Evolutionary conservation across 345 rosid genomes (phyloP).

Genomic region (Bretschneidera sinensis): DNA sequence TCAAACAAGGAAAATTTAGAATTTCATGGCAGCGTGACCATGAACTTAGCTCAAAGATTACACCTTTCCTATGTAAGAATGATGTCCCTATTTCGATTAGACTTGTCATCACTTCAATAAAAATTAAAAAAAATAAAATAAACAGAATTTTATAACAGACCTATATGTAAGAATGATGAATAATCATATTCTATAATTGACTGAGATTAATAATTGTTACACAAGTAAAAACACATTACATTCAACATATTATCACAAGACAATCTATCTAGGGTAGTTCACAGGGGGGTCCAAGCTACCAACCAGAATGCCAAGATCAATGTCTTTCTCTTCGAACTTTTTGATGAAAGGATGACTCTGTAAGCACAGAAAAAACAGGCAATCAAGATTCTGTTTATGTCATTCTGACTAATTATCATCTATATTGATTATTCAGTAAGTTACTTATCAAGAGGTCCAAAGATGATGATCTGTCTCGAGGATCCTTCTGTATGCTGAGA

Average conservation of each 20-base stretch:
- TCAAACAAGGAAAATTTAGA: too few species aligned
- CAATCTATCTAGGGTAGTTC: constrained; percentile 53
- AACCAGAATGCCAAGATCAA: constrained; percentile 74
- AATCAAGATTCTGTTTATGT: constrained; percentile 8
- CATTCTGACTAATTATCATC: background rate
- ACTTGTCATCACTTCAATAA: too few species aligned
- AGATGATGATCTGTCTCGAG: constrained; percentile 64
- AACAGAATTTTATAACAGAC: too few species aligned
- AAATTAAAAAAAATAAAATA: too few species aligned
- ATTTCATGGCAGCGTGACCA: too few species aligned
- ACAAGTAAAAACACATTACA: constrained; percentile 14
- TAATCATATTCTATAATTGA: constrained; percentile 15
- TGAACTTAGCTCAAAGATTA: too few species aligned
- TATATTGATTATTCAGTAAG: too few species aligned
- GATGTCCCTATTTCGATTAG: too few species aligned
- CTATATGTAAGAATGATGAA: background rate
- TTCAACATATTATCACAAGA: constrained; percentile 1
- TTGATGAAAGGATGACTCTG: constrained; percentile 92
- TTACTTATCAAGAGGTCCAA: constrained; percentile 77
- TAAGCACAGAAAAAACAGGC: constrained; percentile 12
- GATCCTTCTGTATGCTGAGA: constrained; percentile 82
- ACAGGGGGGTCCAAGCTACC: constrained; percentile 86
- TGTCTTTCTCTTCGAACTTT: constrained; percentile 85
- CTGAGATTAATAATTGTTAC: background rate
- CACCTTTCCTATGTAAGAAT: too few species aligned